Conservation (phyloP, 805 yeast species). For the Metschnikowia reukaufii region DNA sequence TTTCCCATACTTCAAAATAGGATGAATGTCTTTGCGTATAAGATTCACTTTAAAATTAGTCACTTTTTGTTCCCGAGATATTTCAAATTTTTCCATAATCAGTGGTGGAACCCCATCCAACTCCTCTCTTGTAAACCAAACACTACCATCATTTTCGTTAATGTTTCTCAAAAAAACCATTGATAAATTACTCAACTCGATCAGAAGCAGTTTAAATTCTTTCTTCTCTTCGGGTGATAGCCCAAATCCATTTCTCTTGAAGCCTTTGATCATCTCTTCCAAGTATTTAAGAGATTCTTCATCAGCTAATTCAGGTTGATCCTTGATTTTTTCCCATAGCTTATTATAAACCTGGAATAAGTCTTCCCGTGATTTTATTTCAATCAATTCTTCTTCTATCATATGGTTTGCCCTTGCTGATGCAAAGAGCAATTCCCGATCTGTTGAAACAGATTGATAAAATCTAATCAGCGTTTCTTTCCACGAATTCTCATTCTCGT, state of each 20-base stretch:
- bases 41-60: constrained; percentile 62
- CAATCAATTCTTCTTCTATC: constrained; percentile 59
- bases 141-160: constrained; percentile 66
- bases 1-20: constrained; percentile 70
- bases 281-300: constrained; percentile 58
- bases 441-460: constrained; percentile 68
- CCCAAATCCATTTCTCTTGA: constrained; percentile 68
- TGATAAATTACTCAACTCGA: constrained; percentile 56
- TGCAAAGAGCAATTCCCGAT: constrained; percentile 67
- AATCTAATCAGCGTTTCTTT: constrained; percentile 57
- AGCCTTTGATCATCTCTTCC: constrained; percentile 55
- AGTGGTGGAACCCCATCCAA: constrained; percentile 73
- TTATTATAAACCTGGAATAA: constrained; percentile 58
- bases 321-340: constrained; percentile 41
- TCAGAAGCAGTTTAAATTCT: constrained; percentile 56
- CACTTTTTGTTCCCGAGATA: constrained; percentile 41
- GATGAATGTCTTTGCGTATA: constrained; percentile 78
- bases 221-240: constrained; percentile 55
- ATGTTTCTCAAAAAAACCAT: constrained; percentile 61
- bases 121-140: constrained; percentile 62
- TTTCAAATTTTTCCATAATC: constrained; percentile 57
- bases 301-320: constrained; percentile 26
- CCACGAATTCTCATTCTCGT: constrained; percentile 48
- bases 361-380: constrained; percentile 62
- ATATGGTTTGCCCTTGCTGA: constrained; percentile 61